Evolutionary conservation across 352 stramenopile genomes (phyloP).

Genomic region (Phytophthora pluvialis): DNA sequence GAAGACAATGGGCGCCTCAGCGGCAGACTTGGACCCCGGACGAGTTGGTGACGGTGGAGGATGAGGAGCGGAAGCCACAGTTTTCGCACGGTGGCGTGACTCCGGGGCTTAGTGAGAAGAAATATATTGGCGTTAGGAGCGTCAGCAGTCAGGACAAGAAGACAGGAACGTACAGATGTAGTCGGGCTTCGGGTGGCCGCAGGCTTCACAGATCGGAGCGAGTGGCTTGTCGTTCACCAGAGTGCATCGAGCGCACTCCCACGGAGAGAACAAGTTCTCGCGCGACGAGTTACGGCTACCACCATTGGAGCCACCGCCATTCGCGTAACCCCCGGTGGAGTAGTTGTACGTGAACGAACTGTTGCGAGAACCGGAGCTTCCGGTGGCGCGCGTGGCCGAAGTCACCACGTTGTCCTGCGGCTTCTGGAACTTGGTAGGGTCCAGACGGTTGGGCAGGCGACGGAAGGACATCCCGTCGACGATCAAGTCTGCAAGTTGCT

Average conservation of each 20-base stretch:
- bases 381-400: slow-evolving; percentile 29
- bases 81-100: slow-evolving; percentile 55
- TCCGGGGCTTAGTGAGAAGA: slow-evolving; percentile 41
- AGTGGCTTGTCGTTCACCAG: slow-evolving; percentile 82
- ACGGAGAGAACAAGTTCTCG: slow-evolving; percentile 67
- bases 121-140: not conserved
- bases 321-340: slow-evolving; percentile 27
- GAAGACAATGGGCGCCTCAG: slow-evolving; percentile 23
- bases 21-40: slow-evolving; percentile 28
- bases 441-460: slow-evolving; percentile 69
- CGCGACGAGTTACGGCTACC: slow-evolving; percentile 46
- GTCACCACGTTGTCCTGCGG: slow-evolving; percentile 35
- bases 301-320: slow-evolving; percentile 27
- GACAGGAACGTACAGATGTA: slow-evolving; percentile 56
- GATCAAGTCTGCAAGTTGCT: slow-evolving; percentile 61
- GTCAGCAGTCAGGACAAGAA: not conserved
- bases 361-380: slow-evolving; percentile 30
- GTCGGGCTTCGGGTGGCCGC: slow-evolving; percentile 63
- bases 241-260: slow-evolving; percentile 76
- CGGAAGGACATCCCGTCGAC: slow-evolving; percentile 84
- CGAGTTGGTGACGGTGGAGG: slow-evolving; percentile 20
- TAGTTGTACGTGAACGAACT: slow-evolving; percentile 57
- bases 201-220: slow-evolving; percentile 78
- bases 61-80: slow-evolving; percentile 37
- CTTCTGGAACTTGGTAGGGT: slow-evolving; percentile 47